Conservation (phyloP, 352 stramenopile species). For the Globisporangium acanthophoron region DNA sequence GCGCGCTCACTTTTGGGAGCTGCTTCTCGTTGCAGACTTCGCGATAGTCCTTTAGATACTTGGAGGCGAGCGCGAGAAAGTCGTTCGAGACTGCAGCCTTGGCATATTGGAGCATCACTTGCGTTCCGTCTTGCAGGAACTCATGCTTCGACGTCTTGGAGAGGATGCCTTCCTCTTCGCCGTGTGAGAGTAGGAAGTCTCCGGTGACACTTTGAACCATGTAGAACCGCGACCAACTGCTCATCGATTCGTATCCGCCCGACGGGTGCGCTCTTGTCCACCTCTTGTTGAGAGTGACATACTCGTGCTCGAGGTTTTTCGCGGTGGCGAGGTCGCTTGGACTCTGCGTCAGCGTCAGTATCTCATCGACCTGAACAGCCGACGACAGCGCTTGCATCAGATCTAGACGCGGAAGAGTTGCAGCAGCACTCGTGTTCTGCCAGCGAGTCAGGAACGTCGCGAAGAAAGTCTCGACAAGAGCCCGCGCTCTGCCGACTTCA, state of each 20-base stretch:
- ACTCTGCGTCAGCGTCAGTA: slow-evolving; percentile 19
- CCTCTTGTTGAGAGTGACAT: slow-evolving; percentile 24
- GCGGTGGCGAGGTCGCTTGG: slow-evolving; percentile 2
- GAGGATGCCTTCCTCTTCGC: slow-evolving; percentile 23
- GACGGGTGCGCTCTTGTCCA: slow-evolving; percentile 39
- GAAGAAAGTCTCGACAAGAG: slow-evolving; percentile 64
- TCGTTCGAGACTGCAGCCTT: slow-evolving; percentile 59
- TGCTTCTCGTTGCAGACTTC: slow-evolving; percentile 60
- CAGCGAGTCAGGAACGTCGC: slow-evolving; percentile 43
- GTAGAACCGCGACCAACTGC: slow-evolving; percentile 54
- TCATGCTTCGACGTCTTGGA: slow-evolving; percentile 21
- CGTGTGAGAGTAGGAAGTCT: slow-evolving; percentile 25
- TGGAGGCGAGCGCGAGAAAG: slow-evolving; percentile 62
- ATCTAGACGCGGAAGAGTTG: slow-evolving; percentile 38
- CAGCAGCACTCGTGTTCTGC: slow-evolving; percentile 44
- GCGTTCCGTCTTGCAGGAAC: slow-evolving; percentile 26
- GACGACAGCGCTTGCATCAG: slow-evolving; percentile 64
- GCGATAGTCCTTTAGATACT: slow-evolving; percentile 73
- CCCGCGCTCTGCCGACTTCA: slow-evolving; percentile 38
- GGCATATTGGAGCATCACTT: slow-evolving; percentile 66
- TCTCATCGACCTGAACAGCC: slow-evolving; percentile 56
- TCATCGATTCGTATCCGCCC: slow-evolving; percentile 44
- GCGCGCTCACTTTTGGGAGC: slow-evolving; percentile 65
- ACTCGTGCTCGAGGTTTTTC: slow-evolving; percentile 9
- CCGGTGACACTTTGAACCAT: slow-evolving; percentile 46